Evolutionary conservation across 2,329 filamentous ascomycete genomes (phyloP), one percentile per base, ranked within the genome.

Genomic region (Botrytis aclada): DNA sequence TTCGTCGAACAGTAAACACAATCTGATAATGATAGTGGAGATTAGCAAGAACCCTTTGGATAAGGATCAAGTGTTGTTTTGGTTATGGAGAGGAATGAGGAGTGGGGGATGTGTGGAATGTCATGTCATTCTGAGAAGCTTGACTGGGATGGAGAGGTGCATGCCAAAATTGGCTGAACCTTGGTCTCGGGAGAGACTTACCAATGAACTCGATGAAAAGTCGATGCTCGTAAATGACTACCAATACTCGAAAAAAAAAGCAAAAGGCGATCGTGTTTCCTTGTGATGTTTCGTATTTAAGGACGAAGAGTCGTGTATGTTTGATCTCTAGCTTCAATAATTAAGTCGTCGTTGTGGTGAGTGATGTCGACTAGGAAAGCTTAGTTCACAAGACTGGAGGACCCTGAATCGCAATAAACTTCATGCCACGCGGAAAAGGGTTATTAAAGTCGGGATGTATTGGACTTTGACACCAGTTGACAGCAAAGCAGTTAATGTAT

Each of bases 31-130:
- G 67, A 61, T 51, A n/a, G 71, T 70, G 45, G 37, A 54, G 65
- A 62, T 72, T 72, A 72, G 71, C 71, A 72, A 72, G 56, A 72
- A 54, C 37, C 29, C 58, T 47, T 65, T 47, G 34, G 63, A 34
- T 69, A 69, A 70, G 32, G 41, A 69, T 70, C 9, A 32, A 39
- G 43, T 37, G 22, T 72, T 72, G 71, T 72, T 72, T 32, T 70
- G 65, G 34, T 62, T 37, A 43, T 16, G 41, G 34, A 7, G 41
- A 70, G 56, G 65, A 70, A 63, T 62, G 71, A 9, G 64, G 58
- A 32, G 65, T 45, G 62, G 29, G 62, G 41, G 29, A 71, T 29
- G 32, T 61, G 29, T 69, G 71, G 65, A 72, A 72, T 72, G 71
- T 69, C 32, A 67, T 45, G 20, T 29, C 60, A 63, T 63, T 32